Percentiles rank a stretch among this genome's conserved stretches.
Conservation (phyloP, 73 alveolate genomes). For the Tetrahymena elliotti region DNA sequence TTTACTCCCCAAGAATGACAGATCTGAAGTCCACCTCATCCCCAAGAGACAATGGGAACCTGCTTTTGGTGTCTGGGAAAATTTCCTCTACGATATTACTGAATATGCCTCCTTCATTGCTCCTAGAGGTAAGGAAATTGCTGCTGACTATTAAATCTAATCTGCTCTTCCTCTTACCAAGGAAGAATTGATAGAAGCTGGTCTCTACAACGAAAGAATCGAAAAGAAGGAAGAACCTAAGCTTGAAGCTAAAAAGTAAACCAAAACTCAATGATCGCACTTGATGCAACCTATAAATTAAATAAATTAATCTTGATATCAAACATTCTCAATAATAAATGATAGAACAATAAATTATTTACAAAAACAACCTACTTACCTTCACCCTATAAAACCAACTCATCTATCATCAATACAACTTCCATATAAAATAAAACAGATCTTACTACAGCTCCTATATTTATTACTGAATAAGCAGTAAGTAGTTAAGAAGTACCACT, state of each 20-base stretch:
- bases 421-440: background rate
- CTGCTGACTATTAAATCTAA: background rate
- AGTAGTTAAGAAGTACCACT: background rate
- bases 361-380: background rate
- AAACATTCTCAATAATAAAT: background rate
- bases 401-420: too few species aligned
- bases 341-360: background rate
- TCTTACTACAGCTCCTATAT: background rate
- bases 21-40: slow-evolving; percentile 19
- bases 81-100: slow-evolving; percentile 13
- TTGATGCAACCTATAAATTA: background rate
- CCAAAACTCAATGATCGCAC: background rate
- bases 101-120: slow-evolving; percentile 11
- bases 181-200: background rate
- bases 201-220: background rate
- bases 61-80: slow-evolving; percentile 18
- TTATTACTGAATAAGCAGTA: background rate
- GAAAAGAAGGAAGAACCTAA: background rate
- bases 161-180: background rate
- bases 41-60: slow-evolving; percentile 44
- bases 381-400: background rate
- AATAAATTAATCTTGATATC: background rate
- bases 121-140: slow-evolving; percentile 50
- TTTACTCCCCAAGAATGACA: background rate
- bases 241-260: background rate